Evolutionary conservation across 192 early-diverging fungal species (phyloP).

Genomic region (Oehlia diaphana): DNA sequence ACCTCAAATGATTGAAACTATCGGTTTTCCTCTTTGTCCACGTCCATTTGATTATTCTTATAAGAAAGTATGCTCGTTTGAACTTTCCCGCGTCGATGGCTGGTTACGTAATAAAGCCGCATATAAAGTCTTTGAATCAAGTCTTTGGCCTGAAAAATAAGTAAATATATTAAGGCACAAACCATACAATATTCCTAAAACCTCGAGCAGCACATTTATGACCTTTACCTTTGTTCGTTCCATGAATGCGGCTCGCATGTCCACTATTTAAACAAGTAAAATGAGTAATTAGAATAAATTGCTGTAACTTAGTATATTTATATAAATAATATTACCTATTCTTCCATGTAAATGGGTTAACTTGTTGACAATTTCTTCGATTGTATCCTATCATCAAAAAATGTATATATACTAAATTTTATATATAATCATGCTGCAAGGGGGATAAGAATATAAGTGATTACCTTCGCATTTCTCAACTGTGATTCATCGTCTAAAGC

Average conservation of each 20-base stretch:
- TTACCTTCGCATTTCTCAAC: constrained; percentile 9
- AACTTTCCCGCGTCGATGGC: not conserved
- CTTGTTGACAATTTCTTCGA: constrained; percentile 16
- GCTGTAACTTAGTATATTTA: not conserved
- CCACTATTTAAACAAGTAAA: not conserved
- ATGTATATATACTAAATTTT: not conserved
- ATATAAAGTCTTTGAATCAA: constrained; percentile 6
- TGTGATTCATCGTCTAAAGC: constrained; percentile 1
- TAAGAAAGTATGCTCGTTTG: constrained; percentile 7
- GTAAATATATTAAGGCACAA: not conserved
- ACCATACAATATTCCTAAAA: not conserved
- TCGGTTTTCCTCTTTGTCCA: not conserved
- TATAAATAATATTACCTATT: not conserved
- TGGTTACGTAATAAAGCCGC: constrained; percentile 19
- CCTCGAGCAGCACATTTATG: not conserved
- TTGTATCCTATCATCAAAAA: not conserved
- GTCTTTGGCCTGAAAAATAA: constrained; percentile 18
- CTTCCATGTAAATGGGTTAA: constrained; percentile 14
- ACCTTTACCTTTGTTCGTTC: constrained; percentile 24
- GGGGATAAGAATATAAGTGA: not conserved
- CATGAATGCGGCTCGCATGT: constrained; percentile 23
- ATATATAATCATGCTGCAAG: not conserved
- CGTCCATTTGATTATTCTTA: not conserved
- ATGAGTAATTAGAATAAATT: not conserved
- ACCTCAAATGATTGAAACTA: not conserved